Conservation (phyloP, 179 eudicot genomes). For the Sideroxylon spinosum region DNA sequence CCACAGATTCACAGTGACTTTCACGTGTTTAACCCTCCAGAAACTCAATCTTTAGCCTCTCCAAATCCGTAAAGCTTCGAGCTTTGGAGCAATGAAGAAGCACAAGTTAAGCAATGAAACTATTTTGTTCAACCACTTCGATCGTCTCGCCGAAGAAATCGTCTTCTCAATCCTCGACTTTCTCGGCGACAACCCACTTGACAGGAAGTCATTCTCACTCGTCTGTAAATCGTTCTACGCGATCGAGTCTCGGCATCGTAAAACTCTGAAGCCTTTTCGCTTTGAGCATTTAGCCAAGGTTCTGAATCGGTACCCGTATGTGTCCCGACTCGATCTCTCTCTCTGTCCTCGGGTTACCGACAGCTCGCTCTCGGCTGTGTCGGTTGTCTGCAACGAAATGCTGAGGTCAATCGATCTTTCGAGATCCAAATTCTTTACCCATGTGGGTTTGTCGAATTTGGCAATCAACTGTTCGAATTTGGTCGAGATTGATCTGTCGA, state of each 20-base stretch:
- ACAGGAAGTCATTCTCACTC: conserved; percentile 66
- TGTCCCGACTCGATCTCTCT: conserved; percentile 49
- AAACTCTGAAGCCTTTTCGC: conserved; percentile 55
- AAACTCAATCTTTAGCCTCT: conserved; percentile 1
- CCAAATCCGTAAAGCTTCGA: conserved; percentile 12
- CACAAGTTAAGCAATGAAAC: conserved; percentile 29
- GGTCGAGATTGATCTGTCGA: conserved; percentile 67
- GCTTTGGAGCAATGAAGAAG: conserved; percentile 42
- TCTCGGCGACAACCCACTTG: conserved; percentile 42
- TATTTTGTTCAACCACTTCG: conserved; percentile 34
- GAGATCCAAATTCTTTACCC: conserved; percentile 53
- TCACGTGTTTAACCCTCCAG: background rate
- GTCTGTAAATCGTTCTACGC: conserved; percentile 50
- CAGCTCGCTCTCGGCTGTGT: conserved; percentile 27
- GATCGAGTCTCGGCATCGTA: conserved; percentile 60
- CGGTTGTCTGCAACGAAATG: conserved; percentile 20
- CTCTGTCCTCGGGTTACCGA: conserved; percentile 75
- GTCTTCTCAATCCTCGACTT: conserved; percentile 55
- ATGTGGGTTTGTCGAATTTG: conserved; percentile 49
- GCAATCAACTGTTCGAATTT: conserved; percentile 45
- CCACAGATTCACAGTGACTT: background rate
- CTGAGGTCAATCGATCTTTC: conserved; percentile 57
- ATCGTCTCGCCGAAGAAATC: conserved; percentile 62
- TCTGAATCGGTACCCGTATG: conserved; percentile 39
- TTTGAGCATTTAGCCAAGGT: conserved; percentile 43